These are phyloP conservation scores for Trichothecium roseum DNA, from an alignment of 2,329 filamentous ascomycete species.

Conservation along the genomic window DNA sequence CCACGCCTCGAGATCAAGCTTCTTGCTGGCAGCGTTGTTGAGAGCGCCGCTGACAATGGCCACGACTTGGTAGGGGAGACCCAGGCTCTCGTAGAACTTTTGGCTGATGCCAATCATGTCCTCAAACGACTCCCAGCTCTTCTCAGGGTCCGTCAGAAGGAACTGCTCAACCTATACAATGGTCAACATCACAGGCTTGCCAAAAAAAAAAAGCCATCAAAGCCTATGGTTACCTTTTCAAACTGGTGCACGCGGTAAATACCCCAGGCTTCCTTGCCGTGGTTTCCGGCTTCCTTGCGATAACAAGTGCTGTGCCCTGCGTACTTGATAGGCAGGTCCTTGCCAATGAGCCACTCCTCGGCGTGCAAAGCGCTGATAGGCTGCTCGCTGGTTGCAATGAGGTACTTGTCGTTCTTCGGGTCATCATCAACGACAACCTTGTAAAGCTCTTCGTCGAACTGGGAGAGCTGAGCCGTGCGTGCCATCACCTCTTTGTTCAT, in stretches of 20 bases:
- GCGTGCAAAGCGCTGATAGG: conserved; percentile 88
- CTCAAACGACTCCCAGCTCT: conserved; percentile 89
- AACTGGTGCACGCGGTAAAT: conserved; percentile 98
- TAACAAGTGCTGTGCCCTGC: conserved; percentile 93
- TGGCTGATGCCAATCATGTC: conserved; percentile 86
- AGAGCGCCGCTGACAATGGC: conserved; percentile 93
- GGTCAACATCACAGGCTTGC: conserved; percentile 2
- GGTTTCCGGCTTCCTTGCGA: conserved; percentile 86
- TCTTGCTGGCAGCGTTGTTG: conserved; percentile 70
- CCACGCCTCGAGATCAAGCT: conserved; percentile 93
- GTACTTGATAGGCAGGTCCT: conserved; percentile 83
- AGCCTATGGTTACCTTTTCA: too few relatives aligned
- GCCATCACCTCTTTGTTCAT: conserved; percentile 95
- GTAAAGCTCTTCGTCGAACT: conserved; percentile 97
- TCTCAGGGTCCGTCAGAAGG: conserved; percentile 71
- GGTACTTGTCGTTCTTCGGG: conserved; percentile 75
- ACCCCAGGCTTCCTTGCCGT: conserved; percentile 84
- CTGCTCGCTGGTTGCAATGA: conserved; percentile 79
- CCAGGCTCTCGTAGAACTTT: conserved; percentile 87
- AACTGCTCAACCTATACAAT: conserved; percentile 57
- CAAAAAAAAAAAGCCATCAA: background rate
- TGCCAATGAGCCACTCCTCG: conserved; percentile 81
- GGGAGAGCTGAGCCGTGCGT: conserved; percentile 92
- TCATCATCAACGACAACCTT: conserved; percentile 79
- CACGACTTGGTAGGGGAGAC: conserved; percentile 83